Conservation (phyloP, 495 filamentous ascomycete genomes). For the Monascus purpureus region DNA sequence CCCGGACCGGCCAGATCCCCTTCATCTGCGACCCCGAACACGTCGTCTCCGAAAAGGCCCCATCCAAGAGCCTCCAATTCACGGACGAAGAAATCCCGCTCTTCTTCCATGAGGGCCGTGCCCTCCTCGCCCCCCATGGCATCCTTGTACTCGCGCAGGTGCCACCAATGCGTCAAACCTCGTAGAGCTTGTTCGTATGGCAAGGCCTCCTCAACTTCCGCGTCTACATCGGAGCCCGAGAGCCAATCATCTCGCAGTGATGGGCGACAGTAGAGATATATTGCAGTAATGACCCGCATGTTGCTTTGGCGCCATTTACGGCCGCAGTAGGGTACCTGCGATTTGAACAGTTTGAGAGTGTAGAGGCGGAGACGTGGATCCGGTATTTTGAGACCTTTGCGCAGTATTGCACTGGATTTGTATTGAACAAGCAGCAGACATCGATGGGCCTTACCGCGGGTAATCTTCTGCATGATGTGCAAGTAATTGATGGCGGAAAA, state of each 20-base stretch:
- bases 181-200: conserved; percentile 82
- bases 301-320: conserved; percentile 96
- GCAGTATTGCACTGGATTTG: conserved; percentile 78
- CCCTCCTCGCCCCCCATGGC: conserved; percentile 58
- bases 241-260: conserved; percentile 95
- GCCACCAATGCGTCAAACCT: conserved; percentile 84
- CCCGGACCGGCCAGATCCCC: conserved; percentile 28
- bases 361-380: conserved; percentile 79
- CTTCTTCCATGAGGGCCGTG: conserved; percentile 48
- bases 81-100: conserved; percentile 77
- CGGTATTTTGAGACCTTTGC: conserved; percentile 79
- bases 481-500: conserved; percentile 87
- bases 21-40: conserved; percentile 22
- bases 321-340: conserved; percentile 93
- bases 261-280: conserved; percentile 84
- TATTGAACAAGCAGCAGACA: conserved; percentile 88
- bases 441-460: conserved; percentile 84
- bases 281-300: conserved; percentile 96
- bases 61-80: conserved; percentile 78
- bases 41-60: conserved; percentile 27
- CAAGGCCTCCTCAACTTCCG: conserved; percentile 80
- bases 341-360: conserved; percentile 95
- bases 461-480: conserved; percentile 92
- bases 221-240: conserved; percentile 77
- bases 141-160: conserved; percentile 66